phyloP scores from a whole-genome alignment of 345 rosid genomes.

The Ailanthus altissimus region DNA sequence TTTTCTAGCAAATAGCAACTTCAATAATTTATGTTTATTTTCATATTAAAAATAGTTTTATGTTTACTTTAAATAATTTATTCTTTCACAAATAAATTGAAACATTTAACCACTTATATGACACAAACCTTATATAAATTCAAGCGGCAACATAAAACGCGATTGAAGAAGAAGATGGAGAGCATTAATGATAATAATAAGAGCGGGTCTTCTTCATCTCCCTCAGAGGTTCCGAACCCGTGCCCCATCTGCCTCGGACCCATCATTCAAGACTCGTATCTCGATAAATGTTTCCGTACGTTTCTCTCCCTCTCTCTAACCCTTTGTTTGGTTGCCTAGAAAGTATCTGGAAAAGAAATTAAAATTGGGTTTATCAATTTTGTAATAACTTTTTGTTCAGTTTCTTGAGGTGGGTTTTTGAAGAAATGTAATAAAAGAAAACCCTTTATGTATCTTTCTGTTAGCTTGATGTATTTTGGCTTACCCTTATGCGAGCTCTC shows the following conservation, averaged over 20 bases:
- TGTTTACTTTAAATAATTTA: too few relatives aligned
- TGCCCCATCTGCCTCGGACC: constrained; percentile 85
- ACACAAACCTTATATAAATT: background rate
- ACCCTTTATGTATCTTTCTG: background rate
- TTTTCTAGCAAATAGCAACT: too few relatives aligned
- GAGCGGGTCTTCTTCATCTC: constrained; percentile 11
- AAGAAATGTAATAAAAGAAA: background rate
- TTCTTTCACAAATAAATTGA: too few relatives aligned
- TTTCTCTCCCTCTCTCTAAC: constrained; percentile 21
- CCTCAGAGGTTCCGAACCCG: constrained; percentile 38
- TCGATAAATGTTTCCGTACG: constrained; percentile 85
- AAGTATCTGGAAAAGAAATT: background rate
- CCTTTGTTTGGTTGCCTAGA: constrained; percentile 9
- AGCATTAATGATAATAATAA: background rate
- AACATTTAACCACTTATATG: background rate
- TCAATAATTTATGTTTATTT: too few relatives aligned
- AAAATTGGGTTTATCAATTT: constrained; percentile 2
- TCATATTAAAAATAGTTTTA: too few relatives aligned
- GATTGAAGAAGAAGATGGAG: background rate
- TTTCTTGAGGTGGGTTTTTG: constrained; percentile 6
- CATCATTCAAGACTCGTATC: constrained; percentile 58
- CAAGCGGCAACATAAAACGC: background rate
- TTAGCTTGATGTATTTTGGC: background rate
- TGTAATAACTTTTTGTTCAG: background rate
- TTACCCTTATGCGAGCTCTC: background rate